Evolutionary conservation across 2,329 filamentous ascomycete genomes (phyloP).

Genomic region (Mariannaea sp.): DNA sequence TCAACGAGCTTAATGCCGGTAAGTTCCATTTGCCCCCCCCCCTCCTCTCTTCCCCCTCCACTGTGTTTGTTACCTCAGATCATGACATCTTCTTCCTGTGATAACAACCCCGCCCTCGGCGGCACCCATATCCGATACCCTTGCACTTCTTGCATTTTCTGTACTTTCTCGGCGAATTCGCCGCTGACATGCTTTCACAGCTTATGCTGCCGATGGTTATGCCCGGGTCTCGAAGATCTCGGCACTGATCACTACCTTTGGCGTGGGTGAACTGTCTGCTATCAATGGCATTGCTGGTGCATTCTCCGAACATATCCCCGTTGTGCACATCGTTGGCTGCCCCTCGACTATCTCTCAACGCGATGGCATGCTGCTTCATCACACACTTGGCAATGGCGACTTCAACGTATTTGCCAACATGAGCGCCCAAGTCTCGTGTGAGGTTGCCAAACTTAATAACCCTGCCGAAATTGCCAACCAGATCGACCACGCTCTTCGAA

Average conservation of each 20-base stretch:
- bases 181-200: slow-evolving; percentile 43
- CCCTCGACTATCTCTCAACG: slow-evolving; percentile 55
- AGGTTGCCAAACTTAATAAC: slow-evolving; percentile 71
- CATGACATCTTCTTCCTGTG: slow-evolving; percentile 19
- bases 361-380: slow-evolving; percentile 60
- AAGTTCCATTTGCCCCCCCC: slow-evolving; percentile 33
- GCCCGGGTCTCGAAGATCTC: slow-evolving; percentile 72
- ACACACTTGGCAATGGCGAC: slow-evolving; percentile 77
- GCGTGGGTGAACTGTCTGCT: slow-evolving; percentile 74
- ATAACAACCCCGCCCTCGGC: slow-evolving; percentile 16
- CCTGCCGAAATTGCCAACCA: slow-evolving; percentile 71
- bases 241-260: slow-evolving; percentile 76
- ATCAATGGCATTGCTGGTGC: slow-evolving; percentile 76
- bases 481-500: slow-evolving; percentile 76
- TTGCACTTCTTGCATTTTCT: slow-evolving; percentile 10
- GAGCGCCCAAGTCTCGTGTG: slow-evolving; percentile 72
- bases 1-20: slow-evolving; percentile 76
- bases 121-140: slow-evolving; percentile 10
- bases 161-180: no score
- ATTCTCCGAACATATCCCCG: slow-evolving; percentile 72
- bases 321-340: slow-evolving; percentile 70
- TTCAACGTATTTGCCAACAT: slow-evolving; percentile 84
- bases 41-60: background rate
- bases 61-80: slow-evolving; percentile 1
- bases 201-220: slow-evolving; percentile 81